Base-by-base conservation (phyloP, 2,329 filamentous ascomycete species). In the Exserohilum turcica region DNA sequence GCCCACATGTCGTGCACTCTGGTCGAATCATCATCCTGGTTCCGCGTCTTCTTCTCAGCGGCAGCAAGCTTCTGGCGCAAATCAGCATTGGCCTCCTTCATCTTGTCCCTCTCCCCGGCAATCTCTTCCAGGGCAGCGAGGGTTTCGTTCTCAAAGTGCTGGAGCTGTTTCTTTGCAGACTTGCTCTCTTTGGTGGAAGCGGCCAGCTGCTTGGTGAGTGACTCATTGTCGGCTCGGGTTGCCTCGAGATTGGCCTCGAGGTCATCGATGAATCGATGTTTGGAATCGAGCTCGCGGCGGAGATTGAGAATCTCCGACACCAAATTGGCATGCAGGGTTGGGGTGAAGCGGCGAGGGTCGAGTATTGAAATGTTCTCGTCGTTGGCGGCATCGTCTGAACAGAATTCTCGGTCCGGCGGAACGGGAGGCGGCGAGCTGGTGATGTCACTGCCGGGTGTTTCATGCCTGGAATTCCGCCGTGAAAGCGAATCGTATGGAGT, bases 281-380 rank as follows among this genome's bases (percentile, higher is more conserved):
- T 97, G 36, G 90, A 91, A 70, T 99, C 94, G 57, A 97, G 85
- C 60, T 99, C 94, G 52, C 94, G 84, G 18, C 92, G 86, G 43
- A 99, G 78, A 2, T 87, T 86, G 33, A 99, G 79, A 58, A 99
- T 99, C 74, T 99, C 94, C 0, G 93, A 93, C 0, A 99, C 93
- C 6, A 99, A 79, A 43, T 91, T 97, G 7, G 94, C 94, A 73
- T 97, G 94, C 9, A 99, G 78, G 0, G 92, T 97, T 1, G 94
- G 94, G 0, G 94, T 99, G 70, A 99, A 97, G 32, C 94, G 85
- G 49, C 93, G 86, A 3, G 94, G 92, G 69, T 99, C 94, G 27
- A 97, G 80, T 18, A 91, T 86, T 2, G 84, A 85, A 29, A 92
- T 86, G 38, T 79, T 84, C 58, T 93, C 89, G 60, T 93, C 86